phyloP scores from a whole-genome alignment of 129 eudicot genomes.

The Artemisia annua region DNA sequence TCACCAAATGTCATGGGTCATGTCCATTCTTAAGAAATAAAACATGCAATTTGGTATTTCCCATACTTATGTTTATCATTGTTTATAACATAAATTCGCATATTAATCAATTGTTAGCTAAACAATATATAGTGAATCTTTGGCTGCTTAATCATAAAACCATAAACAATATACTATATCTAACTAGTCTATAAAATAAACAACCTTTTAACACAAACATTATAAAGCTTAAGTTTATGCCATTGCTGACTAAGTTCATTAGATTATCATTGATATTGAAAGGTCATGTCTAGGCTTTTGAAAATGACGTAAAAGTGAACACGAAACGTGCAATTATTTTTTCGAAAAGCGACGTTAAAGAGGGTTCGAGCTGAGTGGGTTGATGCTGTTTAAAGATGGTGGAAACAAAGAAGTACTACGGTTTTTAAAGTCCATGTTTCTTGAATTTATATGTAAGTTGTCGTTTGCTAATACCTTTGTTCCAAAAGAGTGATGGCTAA shows the following conservation, averaged over 20 bases:
- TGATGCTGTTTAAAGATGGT: background rate
- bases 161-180: too few relatives aligned
- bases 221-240: background rate
- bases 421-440: background rate
- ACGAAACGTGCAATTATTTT: background rate
- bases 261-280: background rate
- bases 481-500: too few relatives aligned
- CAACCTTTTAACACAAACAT: background rate
- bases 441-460: background rate
- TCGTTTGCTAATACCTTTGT: too few relatives aligned
- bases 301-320: background rate
- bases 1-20: too few relatives aligned
- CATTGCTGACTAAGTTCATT: background rate
- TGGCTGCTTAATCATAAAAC: too few relatives aligned
- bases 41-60: too few relatives aligned
- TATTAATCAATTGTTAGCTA: too few relatives aligned
- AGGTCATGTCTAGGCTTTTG: conserved; percentile 1
- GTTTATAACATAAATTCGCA: too few relatives aligned
- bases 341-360: background rate
- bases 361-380: background rate
- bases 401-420: background rate
- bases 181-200: background rate
- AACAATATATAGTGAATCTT: too few relatives aligned
- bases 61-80: too few relatives aligned
- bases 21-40: too few relatives aligned